These are phyloP conservation scores for Clarireedia sp. DNA, from an alignment of 2,329 filamentous ascomycete genomes.

Conservation along the genomic window DNA sequence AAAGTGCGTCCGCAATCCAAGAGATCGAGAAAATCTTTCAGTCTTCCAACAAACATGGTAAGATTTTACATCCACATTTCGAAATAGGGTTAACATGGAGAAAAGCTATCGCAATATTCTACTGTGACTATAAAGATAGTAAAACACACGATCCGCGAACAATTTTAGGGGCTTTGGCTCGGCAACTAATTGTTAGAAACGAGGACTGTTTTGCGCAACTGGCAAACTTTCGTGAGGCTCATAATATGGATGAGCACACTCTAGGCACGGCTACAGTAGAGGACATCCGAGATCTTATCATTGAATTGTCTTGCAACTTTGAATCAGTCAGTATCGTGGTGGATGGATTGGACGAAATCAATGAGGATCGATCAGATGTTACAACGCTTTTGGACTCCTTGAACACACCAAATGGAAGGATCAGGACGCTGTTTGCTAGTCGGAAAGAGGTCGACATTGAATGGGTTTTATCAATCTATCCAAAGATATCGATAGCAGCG, in stretches of 20 bases:
- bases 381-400: conserved; percentile 6
- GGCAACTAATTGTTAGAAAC: conserved; percentile 23
- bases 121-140: conserved; percentile 7
- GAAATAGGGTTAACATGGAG: not conserved
- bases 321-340: conserved; percentile 20
- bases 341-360: conserved; percentile 27
- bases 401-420: conserved; percentile 4
- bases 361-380: conserved; percentile 7
- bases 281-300: conserved; percentile 6
- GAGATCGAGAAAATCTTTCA: not conserved
- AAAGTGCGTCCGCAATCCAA: conserved; percentile 8
- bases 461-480: not conserved
- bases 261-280: not conserved
- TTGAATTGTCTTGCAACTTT: conserved; percentile 9
- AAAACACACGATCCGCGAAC: not conserved
- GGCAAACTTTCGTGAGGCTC: not conserved
- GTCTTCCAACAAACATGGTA: too few species aligned
- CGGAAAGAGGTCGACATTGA: conserved; percentile 13
- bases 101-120: conserved; percentile 1
- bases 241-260: not conserved
- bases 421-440: conserved; percentile 15
- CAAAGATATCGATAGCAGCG: conserved; percentile 14
- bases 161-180: conserved; percentile 20
- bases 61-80: not conserved
- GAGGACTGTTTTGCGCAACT: conserved; percentile 18